Evolutionary conservation across 1,284 basidiomycete species (phyloP), one percentile per base, ranked within the genome.

Genomic region (Papiliotrema nemorosa): DNA sequence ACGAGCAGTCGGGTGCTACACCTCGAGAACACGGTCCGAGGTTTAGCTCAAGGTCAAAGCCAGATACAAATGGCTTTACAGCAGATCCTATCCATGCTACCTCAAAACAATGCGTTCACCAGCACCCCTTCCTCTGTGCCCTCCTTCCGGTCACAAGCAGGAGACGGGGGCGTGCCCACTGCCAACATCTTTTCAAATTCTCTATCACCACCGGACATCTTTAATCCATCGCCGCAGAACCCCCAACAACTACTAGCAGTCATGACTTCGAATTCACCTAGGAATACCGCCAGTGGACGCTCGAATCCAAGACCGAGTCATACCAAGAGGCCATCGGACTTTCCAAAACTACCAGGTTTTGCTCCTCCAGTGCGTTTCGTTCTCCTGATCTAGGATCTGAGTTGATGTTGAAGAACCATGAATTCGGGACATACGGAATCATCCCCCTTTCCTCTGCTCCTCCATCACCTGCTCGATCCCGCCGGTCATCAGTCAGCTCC

Each of bases 391-490:
- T 33, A 3, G 12, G 12, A 18, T 50, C 60, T 41, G 43, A 39
- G 33, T 22, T 24, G 36, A 21, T 27, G n/a, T 13, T 40, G 2
- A 67, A 89, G 86, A 84, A 86, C 26, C 88, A 91, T 74, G 89
- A 90, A 70, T 91, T 90, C 70, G 87, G 87, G 22, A 87, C 86
- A 14, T 93, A 93, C 66, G 90, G 90, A 16, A 90, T 92, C 58
- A 82, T 73, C 26, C 70, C 66, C 2, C 51, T 66, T 9, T 66
- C 64, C 14, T 90, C 43, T 79, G 88, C 41, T 83, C 85, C 72
- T 84, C 88, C 12, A 79, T 88, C 43, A 79, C 69, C 70, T 0
- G 53, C 43, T 5, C 60, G 62, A 9, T 67, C 66, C 0, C 55
- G 60, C 7, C 55, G 61, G 18, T 69, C 67, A 0, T 66, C 64